phyloP scores from a whole-genome alignment of 2,329 filamentous ascomycete genomes.

The Domatiomyces catenatus region DNA sequence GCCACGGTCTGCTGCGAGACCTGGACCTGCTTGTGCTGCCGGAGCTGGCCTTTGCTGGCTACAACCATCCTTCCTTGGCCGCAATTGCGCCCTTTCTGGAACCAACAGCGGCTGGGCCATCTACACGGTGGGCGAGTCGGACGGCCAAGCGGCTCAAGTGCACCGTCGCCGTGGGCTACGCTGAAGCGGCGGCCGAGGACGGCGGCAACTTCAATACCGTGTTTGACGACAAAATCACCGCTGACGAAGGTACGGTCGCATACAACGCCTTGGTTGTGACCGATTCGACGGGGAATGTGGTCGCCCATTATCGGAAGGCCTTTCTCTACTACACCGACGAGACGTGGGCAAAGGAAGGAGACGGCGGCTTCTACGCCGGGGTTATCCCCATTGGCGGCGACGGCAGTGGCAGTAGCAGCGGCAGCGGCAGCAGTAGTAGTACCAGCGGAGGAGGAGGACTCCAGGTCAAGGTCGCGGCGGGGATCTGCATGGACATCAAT shows the following conservation, averaged over 20 bases:
- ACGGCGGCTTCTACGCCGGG: conserved; percentile 18
- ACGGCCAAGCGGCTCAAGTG: conserved; percentile 40
- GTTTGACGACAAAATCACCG: conserved; percentile 11
- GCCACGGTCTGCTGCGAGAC: conserved; percentile 13
- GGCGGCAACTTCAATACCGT: conserved; percentile 13
- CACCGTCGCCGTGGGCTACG: conserved; percentile 50
- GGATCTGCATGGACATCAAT: conserved; percentile 44
- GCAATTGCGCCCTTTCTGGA: conserved; percentile 46
- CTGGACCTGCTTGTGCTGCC: conserved; percentile 46
- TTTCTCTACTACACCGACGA: conserved; percentile 55
- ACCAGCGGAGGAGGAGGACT: conserved; percentile 5
- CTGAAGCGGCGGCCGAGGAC: conserved; percentile 30
- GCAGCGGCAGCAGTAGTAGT: no score
- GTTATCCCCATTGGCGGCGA: conserved; percentile 18
- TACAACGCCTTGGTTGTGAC: conserved; percentile 48
- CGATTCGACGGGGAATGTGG: conserved; percentile 36
- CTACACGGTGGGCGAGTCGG: conserved; percentile 42
- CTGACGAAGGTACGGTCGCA: conserved; percentile 10
- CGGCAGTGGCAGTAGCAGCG: no score
- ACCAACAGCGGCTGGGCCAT: conserved; percentile 38
- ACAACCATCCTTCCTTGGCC: conserved; percentile 45
- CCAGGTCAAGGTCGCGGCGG: conserved; percentile 28
- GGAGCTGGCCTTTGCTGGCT: conserved; percentile 49
- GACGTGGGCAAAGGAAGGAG: conserved; percentile 44
- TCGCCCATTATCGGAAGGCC: conserved; percentile 47